phyloP scores from a whole-genome alignment of 1,284 basidiomycete genomes.

The Lentinula novae-zelandiae region DNA sequence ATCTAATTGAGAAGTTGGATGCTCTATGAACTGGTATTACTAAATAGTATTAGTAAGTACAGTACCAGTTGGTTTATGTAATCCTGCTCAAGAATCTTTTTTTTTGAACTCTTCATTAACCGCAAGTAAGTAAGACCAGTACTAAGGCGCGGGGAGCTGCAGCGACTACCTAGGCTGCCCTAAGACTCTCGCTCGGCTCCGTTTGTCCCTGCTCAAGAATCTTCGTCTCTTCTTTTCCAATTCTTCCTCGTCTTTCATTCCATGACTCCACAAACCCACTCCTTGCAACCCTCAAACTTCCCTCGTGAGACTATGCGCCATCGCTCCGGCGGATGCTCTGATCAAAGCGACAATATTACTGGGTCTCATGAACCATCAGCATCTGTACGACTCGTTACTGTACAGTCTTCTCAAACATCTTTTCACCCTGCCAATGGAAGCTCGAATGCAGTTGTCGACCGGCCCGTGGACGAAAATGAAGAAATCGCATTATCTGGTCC shows the following conservation, averaged over 20 bases:
- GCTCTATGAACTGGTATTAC: no score
- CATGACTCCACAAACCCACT: neutral
- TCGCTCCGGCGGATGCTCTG: conserved; percentile 9
- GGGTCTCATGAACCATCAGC: neutral
- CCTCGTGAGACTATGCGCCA: conserved; percentile 9
- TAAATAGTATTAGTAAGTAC: no score
- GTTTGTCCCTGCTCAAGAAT: no score
- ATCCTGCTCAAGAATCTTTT: no score
- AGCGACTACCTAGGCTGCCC: no score
- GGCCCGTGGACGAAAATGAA: neutral
- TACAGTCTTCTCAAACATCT: neutral
- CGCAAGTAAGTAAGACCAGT: no score
- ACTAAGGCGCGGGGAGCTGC: no score
- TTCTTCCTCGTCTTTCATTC: neutral
- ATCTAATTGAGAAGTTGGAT: no score
- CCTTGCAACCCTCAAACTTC: neutral
- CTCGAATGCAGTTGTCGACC: neutral
- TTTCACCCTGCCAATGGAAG: neutral
- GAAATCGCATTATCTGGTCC: neutral
- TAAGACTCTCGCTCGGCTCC: no score
- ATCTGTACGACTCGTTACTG: neutral
- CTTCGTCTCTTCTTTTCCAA: no score
- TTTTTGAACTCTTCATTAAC: no score
- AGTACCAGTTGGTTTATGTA: no score
- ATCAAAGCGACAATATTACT: neutral